Conservation (phyloP, 2,329 filamentous ascomycete genomes). For the Sclerotinia trifoliorum region DNA sequence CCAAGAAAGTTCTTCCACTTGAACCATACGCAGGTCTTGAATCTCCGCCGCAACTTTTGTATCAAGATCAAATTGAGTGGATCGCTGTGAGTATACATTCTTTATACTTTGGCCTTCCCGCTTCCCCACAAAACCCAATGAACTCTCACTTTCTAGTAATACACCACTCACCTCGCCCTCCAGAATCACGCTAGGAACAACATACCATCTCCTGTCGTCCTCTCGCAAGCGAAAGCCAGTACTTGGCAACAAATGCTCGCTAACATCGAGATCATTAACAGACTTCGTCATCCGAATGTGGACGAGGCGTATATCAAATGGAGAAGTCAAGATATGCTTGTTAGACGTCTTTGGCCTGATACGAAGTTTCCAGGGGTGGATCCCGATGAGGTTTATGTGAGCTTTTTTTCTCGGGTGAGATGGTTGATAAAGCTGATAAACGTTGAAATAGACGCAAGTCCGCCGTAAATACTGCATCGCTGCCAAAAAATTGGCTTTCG, state of each 20-base stretch:
- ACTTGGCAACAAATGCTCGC: conserved; percentile 11
- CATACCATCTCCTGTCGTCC: neutral
- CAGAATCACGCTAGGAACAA: neutral
- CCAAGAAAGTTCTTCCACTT: neutral
- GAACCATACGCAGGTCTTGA: neutral
- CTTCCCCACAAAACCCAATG: neutral
- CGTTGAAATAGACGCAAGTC: neutral
- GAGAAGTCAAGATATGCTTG: conserved; percentile 14
- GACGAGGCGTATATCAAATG: neutral
- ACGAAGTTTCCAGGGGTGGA: neutral
- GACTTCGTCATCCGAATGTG: neutral
- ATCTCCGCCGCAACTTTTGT: neutral
- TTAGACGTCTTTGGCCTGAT: conserved; percentile 8
- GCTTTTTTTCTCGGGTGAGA: neutral
- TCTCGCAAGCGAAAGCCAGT: neutral
- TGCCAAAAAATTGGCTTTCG: neutral
- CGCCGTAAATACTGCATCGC: neutral
- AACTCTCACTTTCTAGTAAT: neutral
- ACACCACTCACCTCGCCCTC: neutral
- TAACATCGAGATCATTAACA: neutral
- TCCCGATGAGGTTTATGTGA: neutral
- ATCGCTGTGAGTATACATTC: neutral
- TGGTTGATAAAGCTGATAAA: neutral
- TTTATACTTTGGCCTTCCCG: neutral
- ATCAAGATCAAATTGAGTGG: neutral